These are phyloP conservation scores for Cutaneotrichosporon cyanovorans DNA, from an alignment of 1,284 basidiomycete genomes.

Conservation along the genomic window DNA sequence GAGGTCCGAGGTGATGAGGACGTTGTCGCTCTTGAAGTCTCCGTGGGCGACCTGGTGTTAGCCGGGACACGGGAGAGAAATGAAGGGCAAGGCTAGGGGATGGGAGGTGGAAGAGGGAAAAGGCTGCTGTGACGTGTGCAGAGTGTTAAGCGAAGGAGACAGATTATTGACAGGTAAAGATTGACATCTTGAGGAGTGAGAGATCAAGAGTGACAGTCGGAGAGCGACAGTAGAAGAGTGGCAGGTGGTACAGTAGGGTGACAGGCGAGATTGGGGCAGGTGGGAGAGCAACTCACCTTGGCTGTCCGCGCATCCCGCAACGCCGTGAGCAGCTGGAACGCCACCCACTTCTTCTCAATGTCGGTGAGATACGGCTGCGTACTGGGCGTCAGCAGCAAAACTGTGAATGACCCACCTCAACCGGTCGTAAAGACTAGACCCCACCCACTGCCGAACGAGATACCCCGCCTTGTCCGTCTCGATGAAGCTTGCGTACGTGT, in stretches of 20 bases:
- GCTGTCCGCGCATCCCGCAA: conserved; percentile 74
- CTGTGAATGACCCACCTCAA: conserved; percentile 67
- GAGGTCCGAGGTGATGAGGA: conserved; percentile 93
- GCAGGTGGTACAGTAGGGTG: too few species aligned
- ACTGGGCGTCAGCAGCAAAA: conserved; percentile 48
- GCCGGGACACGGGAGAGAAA: too few species aligned
- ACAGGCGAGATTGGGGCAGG: too few species aligned
- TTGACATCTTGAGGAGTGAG: too few species aligned
- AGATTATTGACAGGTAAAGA: too few species aligned
- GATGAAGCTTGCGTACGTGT: conserved; percentile 81
- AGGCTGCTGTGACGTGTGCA: too few species aligned
- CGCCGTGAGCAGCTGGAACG: conserved; percentile 83
- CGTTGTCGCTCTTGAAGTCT: conserved; percentile 96
- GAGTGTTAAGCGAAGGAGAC: too few species aligned
- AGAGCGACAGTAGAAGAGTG: too few species aligned
- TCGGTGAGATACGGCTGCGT: conserved; percentile 87
- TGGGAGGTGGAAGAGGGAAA: too few species aligned
- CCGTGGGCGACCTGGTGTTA: conserved; percentile 72
- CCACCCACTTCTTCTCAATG: conserved; percentile 98
- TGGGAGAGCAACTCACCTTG: conserved; percentile 48
- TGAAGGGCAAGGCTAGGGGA: too few species aligned
- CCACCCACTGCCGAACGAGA: conserved; percentile 88
- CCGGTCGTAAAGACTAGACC: conserved; percentile 91
- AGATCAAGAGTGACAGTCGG: too few species aligned
- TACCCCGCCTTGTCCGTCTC: conserved; percentile 97